phyloP scores from a whole-genome alignment of 2,329 filamentous ascomycete species.

The Ophiosphaerella narmari region DNA sequence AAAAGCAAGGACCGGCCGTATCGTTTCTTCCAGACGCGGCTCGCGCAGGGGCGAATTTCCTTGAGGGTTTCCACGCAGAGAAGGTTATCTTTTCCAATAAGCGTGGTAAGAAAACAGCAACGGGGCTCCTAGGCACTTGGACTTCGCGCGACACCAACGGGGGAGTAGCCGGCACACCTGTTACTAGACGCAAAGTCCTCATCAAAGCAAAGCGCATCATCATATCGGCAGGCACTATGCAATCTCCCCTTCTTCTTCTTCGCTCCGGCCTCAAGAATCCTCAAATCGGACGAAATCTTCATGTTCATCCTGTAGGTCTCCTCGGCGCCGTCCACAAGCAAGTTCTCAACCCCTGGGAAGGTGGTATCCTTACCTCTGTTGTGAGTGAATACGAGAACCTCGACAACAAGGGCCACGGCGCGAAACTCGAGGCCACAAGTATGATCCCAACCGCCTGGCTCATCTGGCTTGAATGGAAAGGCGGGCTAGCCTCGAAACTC shows the following conservation, averaged over 20 bases:
- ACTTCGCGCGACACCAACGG: slow-evolving; percentile 69
- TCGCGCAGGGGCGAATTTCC: slow-evolving; percentile 75
- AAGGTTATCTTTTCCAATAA: slow-evolving; percentile 69
- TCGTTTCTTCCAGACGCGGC: slow-evolving; percentile 81
- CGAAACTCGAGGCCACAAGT: slow-evolving; percentile 75
- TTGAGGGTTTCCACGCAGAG: slow-evolving; percentile 79
- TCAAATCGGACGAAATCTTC: slow-evolving; percentile 80
- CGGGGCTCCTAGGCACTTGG: slow-evolving; percentile 77
- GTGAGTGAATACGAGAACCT: slow-evolving; percentile 79
- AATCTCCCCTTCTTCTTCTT: slow-evolving; percentile 75
- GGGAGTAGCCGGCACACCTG: slow-evolving; percentile 58
- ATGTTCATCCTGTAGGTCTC: slow-evolving; percentile 73
- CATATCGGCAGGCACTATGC: slow-evolving; percentile 74
- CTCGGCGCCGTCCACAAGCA: slow-evolving; percentile 68
- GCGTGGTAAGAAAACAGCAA: slow-evolving; percentile 61
- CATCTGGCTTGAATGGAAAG: slow-evolving; percentile 67
- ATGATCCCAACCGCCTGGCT: slow-evolving; percentile 74
- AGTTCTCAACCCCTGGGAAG: slow-evolving; percentile 66
- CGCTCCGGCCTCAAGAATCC: slow-evolving; percentile 80
- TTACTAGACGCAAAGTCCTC: slow-evolving; percentile 64
- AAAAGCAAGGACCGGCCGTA: slow-evolving; percentile 79
- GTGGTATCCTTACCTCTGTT: slow-evolving; percentile 78
- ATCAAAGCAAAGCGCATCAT: slow-evolving; percentile 82
- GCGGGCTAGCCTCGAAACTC: slow-evolving; percentile 74
- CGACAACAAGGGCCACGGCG: slow-evolving; percentile 78